Base-by-base conservation (phyloP, 2,329 filamentous ascomycete genomes). In the Alternaria sp. region DNA sequence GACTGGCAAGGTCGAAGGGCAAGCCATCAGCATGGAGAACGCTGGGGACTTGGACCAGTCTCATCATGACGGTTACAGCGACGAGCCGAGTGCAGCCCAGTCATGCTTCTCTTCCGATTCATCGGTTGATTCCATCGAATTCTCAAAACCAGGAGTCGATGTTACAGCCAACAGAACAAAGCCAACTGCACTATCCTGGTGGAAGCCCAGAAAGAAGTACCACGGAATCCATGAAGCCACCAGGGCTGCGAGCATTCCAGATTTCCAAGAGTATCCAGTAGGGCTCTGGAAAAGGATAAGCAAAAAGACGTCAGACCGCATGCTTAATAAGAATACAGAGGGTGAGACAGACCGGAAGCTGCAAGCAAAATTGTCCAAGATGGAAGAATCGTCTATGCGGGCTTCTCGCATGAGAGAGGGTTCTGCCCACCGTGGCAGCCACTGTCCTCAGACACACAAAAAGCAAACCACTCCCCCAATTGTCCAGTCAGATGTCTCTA, bases 101-200 rank as follows among this genome's bases (percentile, higher is more conserved):
- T 57, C 54, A 28, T 53, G 48, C 18, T 58, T 53, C 32, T 58
- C 55, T 26, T 58, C 55, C 1, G 55, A 58, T 20, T 58, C 48
- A 7, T 58, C 55, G 6, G 14, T n/a, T 24, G 24, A 34, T 30
- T 53, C 55, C 4, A 20, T 34, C 28, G 32, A 58, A 16, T 34
- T 26, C 44, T 20, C 48, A 14, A 49, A 49, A 30, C 28, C 41
- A n/a, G 41, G 48, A 18, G 14, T 52, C 3, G 32, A n/a, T 0
- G 18, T 11, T 22, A n/a, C n/a, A 16, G 47, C 22, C 1, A 28
- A 30, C 12, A 51, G 34, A 8, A 18, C 39, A 20, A 57, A 22
- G 28, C n/a, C 54, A 14, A 30, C 12, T 2, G 34, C 34, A 39
- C 26, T 24, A 30, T 52, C 20, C n/a, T 47, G 48, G 55, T 46